These are phyloP conservation scores for Russula compacta DNA, from an alignment of 768 basidiomycete species.

Conservation along the genomic window DNA sequence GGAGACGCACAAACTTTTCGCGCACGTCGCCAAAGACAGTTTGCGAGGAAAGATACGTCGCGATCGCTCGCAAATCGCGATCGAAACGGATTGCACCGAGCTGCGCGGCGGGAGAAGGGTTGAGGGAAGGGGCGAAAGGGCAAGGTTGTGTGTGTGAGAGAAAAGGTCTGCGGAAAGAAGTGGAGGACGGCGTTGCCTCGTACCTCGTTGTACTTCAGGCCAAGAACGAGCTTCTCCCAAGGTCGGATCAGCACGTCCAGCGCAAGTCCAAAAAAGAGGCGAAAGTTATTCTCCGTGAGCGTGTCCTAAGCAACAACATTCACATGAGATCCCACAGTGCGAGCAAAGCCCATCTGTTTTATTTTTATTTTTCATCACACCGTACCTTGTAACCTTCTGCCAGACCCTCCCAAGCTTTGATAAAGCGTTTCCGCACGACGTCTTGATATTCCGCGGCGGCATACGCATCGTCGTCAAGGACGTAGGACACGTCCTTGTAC, in stretches of 20 bases:
- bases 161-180: background rate
- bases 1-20: slow-evolving; percentile 85
- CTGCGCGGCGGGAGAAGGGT: slow-evolving; percentile 39
- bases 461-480: slow-evolving; percentile 85
- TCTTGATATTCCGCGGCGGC: slow-evolving; percentile 79
- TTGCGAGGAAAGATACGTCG: slow-evolving; percentile 77
- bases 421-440: slow-evolving; percentile 79
- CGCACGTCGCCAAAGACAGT: slow-evolving; percentile 83
- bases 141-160: background rate
- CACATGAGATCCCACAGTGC: background rate
- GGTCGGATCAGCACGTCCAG: slow-evolving; percentile 86
- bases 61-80: slow-evolving; percentile 78
- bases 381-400: slow-evolving; percentile 82
- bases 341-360: background rate
- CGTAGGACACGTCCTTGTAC: slow-evolving; percentile 83
- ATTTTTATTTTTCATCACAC: background rate
- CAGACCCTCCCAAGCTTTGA: slow-evolving; percentile 78
- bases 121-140: background rate
- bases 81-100: slow-evolving; percentile 95
- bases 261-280: slow-evolving; percentile 73
- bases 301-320: slow-evolving; percentile 46
- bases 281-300: slow-evolving; percentile 84
- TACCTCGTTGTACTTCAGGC: slow-evolving; percentile 84
- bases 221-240: slow-evolving; percentile 84
- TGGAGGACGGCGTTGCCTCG: slow-evolving; percentile 15